A percentile compares a stretch with the other conserved stretches of the same genome.
These are phyloP conservation scores for Teratosphaeria viscida DNA, from an alignment of 2,329 filamentous ascomycete species.

Conservation along the genomic window DNA sequence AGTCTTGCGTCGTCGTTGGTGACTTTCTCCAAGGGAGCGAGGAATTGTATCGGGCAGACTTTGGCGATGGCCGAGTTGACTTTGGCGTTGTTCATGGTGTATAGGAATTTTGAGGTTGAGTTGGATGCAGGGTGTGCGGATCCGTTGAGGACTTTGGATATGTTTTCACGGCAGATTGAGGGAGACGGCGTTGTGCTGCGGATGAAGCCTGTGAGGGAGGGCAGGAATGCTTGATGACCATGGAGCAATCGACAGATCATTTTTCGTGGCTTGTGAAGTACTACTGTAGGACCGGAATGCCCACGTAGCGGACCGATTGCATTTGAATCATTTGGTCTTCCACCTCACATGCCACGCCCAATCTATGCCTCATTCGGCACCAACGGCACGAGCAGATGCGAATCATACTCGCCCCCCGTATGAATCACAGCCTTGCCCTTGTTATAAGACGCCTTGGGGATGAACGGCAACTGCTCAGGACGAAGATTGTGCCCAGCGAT, in stretches of 20 bases:
- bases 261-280: no score
- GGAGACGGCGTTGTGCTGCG: neutral
- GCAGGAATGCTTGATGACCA: neutral
- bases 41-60: neutral
- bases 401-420: neutral
- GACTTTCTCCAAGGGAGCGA: conserved; percentile 1
- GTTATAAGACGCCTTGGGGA: neutral
- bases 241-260: no score
- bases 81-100: conserved; percentile 4
- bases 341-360: neutral
- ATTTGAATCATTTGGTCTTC: neutral
- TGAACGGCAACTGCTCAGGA: neutral
- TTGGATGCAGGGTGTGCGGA: neutral
- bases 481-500: neutral
- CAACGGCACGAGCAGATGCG: neutral
- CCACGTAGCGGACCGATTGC: no score
- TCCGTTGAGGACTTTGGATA: neutral
- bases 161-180: neutral
- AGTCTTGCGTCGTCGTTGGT: neutral
- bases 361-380: neutral
- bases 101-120: conserved; percentile 1
- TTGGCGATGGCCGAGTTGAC: conserved; percentile 10
- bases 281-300: no score
- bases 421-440: neutral
- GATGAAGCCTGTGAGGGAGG: conserved; percentile 29